A percentile compares a stretch with the other conserved stretches of the same genome.
These are phyloP conservation scores for Laetiporus sulphureus DNA, from an alignment of 1,284 basidiomycete species.

Conservation along the genomic window DNA sequence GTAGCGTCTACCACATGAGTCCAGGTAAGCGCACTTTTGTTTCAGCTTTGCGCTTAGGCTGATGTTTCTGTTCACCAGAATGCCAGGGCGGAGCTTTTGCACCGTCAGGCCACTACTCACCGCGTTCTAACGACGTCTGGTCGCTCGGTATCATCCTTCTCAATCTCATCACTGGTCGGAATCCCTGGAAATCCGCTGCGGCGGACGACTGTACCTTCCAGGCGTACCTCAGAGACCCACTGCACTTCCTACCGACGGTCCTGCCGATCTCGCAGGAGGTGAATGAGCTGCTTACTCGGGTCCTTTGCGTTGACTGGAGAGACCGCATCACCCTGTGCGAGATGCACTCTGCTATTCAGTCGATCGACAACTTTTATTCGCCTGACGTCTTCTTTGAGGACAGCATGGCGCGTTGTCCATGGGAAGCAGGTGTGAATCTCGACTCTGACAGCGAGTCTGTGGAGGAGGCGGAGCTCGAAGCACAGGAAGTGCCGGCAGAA, in stretches of 20 bases:
- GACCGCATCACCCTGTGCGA: slow-evolving; percentile 64
- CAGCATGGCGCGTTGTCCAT: slow-evolving; percentile 76
- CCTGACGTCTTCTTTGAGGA: slow-evolving; percentile 72
- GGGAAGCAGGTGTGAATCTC: slow-evolving; percentile 70
- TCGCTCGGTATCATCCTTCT: slow-evolving; percentile 94
- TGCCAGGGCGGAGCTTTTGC: slow-evolving; percentile 86
- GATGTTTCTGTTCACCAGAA: slow-evolving; percentile 50
- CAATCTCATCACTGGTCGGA: slow-evolving; percentile 92
- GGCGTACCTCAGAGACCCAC: slow-evolving; percentile 62
- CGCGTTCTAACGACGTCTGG: slow-evolving; percentile 93
- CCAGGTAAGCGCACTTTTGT: slow-evolving; percentile 53
- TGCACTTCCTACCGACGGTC: slow-evolving; percentile 62
- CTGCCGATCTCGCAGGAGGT: slow-evolving; percentile 70
- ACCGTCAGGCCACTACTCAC: slow-evolving; percentile 71
- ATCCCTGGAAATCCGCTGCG: slow-evolving; percentile 97
- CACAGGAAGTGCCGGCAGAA: slow-evolving; percentile 18
- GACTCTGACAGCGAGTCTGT: slow-evolving; percentile 33
- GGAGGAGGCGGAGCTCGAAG: slow-evolving; percentile 21
- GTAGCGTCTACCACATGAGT: slow-evolving; percentile 95
- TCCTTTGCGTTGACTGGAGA: slow-evolving; percentile 71
- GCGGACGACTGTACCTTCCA: slow-evolving; percentile 70
- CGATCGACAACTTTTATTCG: slow-evolving; percentile 65
- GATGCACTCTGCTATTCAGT: slow-evolving; percentile 63
- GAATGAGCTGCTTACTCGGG: slow-evolving; percentile 59
- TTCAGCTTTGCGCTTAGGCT: slow-evolving; percentile 9